Base-by-base conservation (phyloP, 2,329 filamentous ascomycete species). In the Phialophora macrospora region DNA sequence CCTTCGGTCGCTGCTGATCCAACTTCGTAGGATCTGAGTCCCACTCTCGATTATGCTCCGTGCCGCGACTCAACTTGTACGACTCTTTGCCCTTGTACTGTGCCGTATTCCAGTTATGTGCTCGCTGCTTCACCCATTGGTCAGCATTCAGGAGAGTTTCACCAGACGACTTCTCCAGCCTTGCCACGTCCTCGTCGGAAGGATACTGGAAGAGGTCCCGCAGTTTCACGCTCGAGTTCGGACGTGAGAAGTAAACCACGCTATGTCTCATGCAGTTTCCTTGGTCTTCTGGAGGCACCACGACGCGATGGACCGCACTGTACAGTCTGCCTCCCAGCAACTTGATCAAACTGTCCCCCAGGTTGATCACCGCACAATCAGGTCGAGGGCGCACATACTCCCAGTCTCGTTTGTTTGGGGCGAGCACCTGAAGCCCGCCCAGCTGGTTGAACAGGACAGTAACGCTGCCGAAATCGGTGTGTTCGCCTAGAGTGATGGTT, bases 271-370 rank as follows among this genome's bases (percentile, higher is more conserved):
- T 46, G 3, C 66, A 60, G n/a, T 48, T 30, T 0, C 59, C 67
- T 64, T 73, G 71, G 17, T 67, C 65, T 14, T 72, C 73, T 1
- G 71, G 72, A 1, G 73, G 66, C 3, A 64, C 65, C 0, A 72
- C 67, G 11, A 75, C 72, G 44, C 74, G 72, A 64, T 75, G 73
- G 57, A 73, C 56, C 12, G 66, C 68, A n/a, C 68, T 71, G 9
- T 70, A 75, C 65, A 83, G 65, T 9, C 74, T 65, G 0, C 79
- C 80, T 0, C 72, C 75, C 0, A 78, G 79, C 68, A 82, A 80
- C 64, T 81, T 79, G 11, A 81, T 79, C 60, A 83, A 71, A 1
- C 80, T 78, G 70, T 83, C 82, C 1, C 82, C 81, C 6, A 83
- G 73, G 68, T 83, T 83, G 24, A 83, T 77, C 48, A 84, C 74